Base-by-base conservation (phyloP, 2,329 filamentous ascomycete species). In the Phyllosticta citribraziliensis region DNA sequence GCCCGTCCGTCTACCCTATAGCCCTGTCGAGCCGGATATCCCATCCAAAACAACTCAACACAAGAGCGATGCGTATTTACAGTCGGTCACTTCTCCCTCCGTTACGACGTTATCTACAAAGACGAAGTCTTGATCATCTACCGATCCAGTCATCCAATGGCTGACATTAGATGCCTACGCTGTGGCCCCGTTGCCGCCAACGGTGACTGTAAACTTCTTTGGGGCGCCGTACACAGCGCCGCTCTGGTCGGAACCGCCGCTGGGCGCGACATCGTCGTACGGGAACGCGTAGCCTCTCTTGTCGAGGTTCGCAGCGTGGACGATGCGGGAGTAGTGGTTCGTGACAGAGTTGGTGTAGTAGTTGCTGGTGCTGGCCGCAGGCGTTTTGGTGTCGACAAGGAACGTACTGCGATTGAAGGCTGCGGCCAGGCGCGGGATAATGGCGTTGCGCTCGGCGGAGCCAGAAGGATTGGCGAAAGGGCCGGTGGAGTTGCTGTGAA, bases 401-500 rank as follows among this genome's bases (percentile, higher is more conserved):
- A 94, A 73, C 11, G 87, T 92, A 35, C 82, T 85, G 22, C 89
- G 81, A 73, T 92, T 91, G 68, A 93, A 83, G 0, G 87, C 88
- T 1, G 89, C 89, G 0, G 87, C 82, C 14, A 94, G 75, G n/a
- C 89, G 80, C 0, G 90, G 88, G 9, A 86, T 85, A 61, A 92
- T 82, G 51, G 85, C 85, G 63, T 78, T 78, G 19, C 76, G 74
- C 61, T 74, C 72, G 4, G 67, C 68, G 12, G 74, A 74, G 33
- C 60, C 60, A 3, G 68, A 67, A 63, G 80, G 68, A 54, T 76
- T 68, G 65, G 77, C 75, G 65, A 88, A 87, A 0, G 84, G 84
- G 0, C 85, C 85, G 1, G 80, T 84, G 65, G 81, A 85, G 73
- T 25, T 24, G n/a, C 51, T 52, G 33, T 40, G 33, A 11, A 40